A percentile compares a stretch with the other conserved stretches of the same genome.
These are phyloP conservation scores for Cladorrhinum samala DNA, from an alignment of 495 filamentous ascomycete genomes.

Conservation along the genomic window DNA sequence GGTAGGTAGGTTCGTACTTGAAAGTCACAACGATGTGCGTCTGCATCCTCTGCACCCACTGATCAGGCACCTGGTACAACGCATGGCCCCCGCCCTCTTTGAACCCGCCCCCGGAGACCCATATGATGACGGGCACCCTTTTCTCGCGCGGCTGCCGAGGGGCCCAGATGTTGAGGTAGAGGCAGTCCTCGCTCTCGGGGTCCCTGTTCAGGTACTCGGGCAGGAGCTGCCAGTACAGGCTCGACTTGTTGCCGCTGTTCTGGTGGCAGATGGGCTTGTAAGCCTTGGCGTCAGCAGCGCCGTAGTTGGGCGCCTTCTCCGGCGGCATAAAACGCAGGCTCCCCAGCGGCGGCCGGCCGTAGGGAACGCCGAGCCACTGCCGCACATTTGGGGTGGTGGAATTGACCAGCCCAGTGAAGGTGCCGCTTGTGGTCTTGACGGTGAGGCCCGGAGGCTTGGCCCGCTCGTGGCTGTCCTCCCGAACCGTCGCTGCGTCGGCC, in stretches of 20 bases:
- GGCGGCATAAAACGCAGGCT: constrained; percentile 27
- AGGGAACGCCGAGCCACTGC: constrained; percentile 35
- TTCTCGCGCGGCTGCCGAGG: constrained; percentile 23
- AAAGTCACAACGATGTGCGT: constrained; percentile 26
- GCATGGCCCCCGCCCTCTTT: constrained; percentile 13
- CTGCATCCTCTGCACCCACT: constrained; percentile 33
- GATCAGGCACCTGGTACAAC: constrained; percentile 23
- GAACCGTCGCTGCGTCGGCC: neutral
- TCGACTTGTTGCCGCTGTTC: constrained; percentile 13
- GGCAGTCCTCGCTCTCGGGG: constrained; percentile 30
- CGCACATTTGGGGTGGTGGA: constrained; percentile 23
- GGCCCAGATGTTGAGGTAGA: constrained; percentile 34
- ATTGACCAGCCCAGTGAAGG: constrained; percentile 32
- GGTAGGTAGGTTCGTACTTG: constrained; percentile 19
- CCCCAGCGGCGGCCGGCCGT: constrained; percentile 28
- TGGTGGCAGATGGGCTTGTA: constrained; percentile 19
- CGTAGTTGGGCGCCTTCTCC: constrained; percentile 13
- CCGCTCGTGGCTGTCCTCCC: too few species aligned
- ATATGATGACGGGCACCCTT: constrained; percentile 29
- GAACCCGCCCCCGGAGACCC: constrained; percentile 20
- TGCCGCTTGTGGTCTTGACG: constrained; percentile 28
- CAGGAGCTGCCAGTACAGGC: constrained; percentile 13
- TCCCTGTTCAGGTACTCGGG: constrained; percentile 12
- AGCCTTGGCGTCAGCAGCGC: constrained; percentile 20
- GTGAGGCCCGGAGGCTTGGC: neutral